Conservation (phyloP, 208 protist species). For the Acanthamoeba culbertsoni region DNA sequence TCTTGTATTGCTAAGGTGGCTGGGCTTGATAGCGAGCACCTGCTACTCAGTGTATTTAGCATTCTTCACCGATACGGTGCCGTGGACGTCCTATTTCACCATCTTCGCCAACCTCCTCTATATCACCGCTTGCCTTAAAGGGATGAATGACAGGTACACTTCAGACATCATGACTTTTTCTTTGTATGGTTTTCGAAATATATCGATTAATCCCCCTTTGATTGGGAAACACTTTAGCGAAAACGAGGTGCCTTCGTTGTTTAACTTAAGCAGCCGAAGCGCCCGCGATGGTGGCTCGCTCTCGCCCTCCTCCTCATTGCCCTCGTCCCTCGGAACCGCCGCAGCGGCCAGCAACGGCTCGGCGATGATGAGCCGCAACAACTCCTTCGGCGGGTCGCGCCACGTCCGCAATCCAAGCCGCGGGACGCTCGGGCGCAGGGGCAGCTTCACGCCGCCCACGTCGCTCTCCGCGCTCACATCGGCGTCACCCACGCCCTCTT, state of each 20-base stretch:
- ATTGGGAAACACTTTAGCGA: background rate
- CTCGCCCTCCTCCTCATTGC: background rate
- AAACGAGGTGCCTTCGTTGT: constrained; percentile 1
- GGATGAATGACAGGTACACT: constrained; percentile 9
- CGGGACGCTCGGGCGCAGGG: background rate
- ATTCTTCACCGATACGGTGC: constrained; percentile 1
- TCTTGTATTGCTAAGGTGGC: background rate
- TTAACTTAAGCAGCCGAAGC: background rate
- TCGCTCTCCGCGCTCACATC: background rate
- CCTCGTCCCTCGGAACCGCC: background rate
- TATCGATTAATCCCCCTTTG: background rate
- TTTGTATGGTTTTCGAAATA: background rate
- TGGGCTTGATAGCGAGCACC: background rate
- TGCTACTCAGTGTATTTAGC: constrained; percentile 23
- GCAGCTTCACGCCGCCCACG: background rate
- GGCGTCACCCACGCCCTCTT: background rate
- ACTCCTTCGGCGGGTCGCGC: background rate
- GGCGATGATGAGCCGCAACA: background rate
- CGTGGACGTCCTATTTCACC: constrained; percentile 35
- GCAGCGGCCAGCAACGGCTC: background rate
- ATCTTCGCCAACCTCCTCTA: constrained; percentile 38
- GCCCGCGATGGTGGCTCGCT: background rate
- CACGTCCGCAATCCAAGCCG: background rate
- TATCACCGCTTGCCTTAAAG: background rate
- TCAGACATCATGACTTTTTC: too few species aligned